These are phyloP conservation scores for Colletotrichum shisoi DNA, from an alignment of 2,329 filamentous ascomycete genomes.

Conservation along the genomic window DNA sequence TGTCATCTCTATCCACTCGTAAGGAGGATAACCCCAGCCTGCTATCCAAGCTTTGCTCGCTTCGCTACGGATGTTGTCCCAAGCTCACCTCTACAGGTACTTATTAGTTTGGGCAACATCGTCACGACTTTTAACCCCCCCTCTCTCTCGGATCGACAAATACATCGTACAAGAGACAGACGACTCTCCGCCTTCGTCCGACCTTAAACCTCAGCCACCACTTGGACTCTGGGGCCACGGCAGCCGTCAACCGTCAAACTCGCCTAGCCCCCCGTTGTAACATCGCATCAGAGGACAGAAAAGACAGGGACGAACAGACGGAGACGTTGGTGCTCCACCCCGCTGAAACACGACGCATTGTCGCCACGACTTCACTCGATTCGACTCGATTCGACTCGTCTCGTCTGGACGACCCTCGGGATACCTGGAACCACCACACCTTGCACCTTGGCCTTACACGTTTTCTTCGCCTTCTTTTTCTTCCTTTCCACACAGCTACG, in stretches of 20 bases:
- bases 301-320: constrained; percentile 15
- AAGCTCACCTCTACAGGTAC: neutral
- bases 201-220: constrained; percentile 14
- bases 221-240: neutral
- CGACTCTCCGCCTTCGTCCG: constrained; percentile 20
- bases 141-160: neutral
- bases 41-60: neutral
- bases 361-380: constrained; percentile 26
- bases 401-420: neutral
- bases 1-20: constrained; percentile 24
- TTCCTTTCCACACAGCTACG: neutral
- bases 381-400: neutral
- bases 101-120: neutral
- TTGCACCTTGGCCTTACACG: constrained; percentile 7
- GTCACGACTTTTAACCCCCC: neutral
- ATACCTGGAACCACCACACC: constrained; percentile 10
- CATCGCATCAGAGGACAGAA: constrained; percentile 1
- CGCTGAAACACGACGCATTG: constrained; percentile 38
- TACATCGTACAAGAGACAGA: neutral
- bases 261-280: neutral
- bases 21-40: constrained; percentile 16
- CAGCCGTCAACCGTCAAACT: constrained; percentile 7
- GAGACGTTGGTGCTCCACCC: constrained; percentile 22
- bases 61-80: neutral
- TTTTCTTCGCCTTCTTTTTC: neutral